Percentiles rank a stretch among this genome's conserved stretches.
These are phyloP conservation scores for Mycena floridula DNA, from an alignment of 768 basidiomycete genomes.

Conservation along the genomic window DNA sequence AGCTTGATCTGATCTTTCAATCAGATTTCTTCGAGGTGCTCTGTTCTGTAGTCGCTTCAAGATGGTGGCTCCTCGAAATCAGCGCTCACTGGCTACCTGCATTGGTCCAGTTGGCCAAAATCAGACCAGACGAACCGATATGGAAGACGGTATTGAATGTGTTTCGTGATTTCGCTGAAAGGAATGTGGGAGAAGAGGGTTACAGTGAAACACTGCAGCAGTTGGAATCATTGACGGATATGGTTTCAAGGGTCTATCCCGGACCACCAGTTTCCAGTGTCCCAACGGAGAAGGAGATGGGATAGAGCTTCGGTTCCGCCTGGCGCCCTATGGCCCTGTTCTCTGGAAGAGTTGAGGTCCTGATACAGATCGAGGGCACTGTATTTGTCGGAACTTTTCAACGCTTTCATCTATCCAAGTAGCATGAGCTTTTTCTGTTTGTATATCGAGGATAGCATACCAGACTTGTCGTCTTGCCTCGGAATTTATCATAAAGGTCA, in stretches of 20 bases:
- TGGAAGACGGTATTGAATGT: constrained; percentile 26
- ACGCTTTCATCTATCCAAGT: constrained; percentile 39
- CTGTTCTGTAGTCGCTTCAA: constrained; percentile 20
- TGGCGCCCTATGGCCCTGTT: constrained; percentile 28
- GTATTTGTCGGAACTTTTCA: constrained; percentile 48
- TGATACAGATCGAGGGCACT: constrained; percentile 3
- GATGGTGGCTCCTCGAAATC: constrained; percentile 34
- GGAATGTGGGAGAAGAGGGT: constrained; percentile 16
- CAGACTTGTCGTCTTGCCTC: constrained; percentile 46
- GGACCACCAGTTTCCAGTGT: constrained; percentile 57
- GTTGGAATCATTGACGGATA: constrained; percentile 14
- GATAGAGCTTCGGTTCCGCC: constrained; percentile 51
- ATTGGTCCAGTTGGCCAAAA: constrained; percentile 25
- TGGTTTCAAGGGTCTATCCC: too few species aligned
- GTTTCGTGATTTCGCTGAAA: constrained; percentile 19
- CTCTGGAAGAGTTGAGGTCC: constrained; percentile 15
- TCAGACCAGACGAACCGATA: constrained; percentile 23
- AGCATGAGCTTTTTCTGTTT: constrained; percentile 7
- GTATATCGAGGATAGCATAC: constrained; percentile 31
- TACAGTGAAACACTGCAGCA: constrained; percentile 19
- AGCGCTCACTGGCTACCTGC: constrained; percentile 30
- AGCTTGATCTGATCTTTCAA: constrained; percentile 24
- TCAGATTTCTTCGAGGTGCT: constrained; percentile 33
- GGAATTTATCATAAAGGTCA: constrained; percentile 48
- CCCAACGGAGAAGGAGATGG: constrained; percentile 48